Evolutionary conservation across 768 basidiomycete genomes (phyloP), one percentile per base, ranked within the genome.

Genomic region (Chalciporus pseudorubinellus): DNA sequence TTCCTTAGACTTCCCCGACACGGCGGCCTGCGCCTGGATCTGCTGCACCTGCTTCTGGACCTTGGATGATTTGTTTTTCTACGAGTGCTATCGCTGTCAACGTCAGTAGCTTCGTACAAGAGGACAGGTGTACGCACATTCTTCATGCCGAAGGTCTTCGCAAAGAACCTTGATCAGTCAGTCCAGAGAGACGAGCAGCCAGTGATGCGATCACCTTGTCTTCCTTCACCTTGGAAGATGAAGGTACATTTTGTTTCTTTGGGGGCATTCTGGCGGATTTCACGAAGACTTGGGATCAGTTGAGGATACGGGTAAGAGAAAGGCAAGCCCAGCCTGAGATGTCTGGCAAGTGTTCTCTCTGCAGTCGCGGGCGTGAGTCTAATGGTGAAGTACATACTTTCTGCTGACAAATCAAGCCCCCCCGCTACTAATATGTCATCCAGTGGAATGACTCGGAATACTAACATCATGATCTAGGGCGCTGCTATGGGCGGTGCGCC

Each of bases 51-150:
- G 80, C 59, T 87, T 83, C 75, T 98, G 89, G 22, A 95, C 95
- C 70, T 88, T 97, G 61, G 91, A 73, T 3, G 93, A 95, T 74
- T 92, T 94, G 67, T 93, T 94, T 91, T 94, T 95, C 89, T 91
- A 65, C 42, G 42, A 29, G 38, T 36, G 40, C 18, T 36, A 52
- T 49, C 34, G 29, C n/a, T 31, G 48, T 59, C 21, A 46, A 45
- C 51, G 26, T 48, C 50, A 51, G n/a, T 53, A 41, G 28, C 42
- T 42, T 46, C 29, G 28, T 16, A 40, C 36, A 44, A 52, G n/a
- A 36, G 14, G 14, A 49, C 11, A 39, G 33, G 38, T 51, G 43
- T 52, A 76, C 85, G 58, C 55, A 89, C 89, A 70, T 92, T 91
- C 78, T 92, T 92, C 81, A 92, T 71, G 46, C 89, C 90, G 71